phyloP scores from a whole-genome alignment of 495 filamentous ascomycete species.

The Niebla homalea region DNA sequence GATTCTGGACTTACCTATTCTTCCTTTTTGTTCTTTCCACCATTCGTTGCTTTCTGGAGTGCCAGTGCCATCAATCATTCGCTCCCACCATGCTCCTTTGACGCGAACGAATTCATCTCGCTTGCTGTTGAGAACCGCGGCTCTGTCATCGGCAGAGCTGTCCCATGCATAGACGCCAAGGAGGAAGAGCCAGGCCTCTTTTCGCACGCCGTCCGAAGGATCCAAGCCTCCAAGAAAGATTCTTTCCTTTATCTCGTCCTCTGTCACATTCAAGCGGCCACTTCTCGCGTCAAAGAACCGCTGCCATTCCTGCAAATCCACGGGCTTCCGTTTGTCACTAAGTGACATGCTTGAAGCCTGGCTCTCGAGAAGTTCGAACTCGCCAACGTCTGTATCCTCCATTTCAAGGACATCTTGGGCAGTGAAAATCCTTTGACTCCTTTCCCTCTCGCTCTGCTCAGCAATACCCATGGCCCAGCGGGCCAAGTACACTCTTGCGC shows the following conservation, averaged over 20 bases:
- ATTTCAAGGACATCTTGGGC: slow-evolving; percentile 84
- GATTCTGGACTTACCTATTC: slow-evolving; percentile 59
- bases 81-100: slow-evolving; percentile 94
- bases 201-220: slow-evolving; percentile 77
- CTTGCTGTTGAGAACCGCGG: slow-evolving; percentile 66
- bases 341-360: slow-evolving; percentile 58
- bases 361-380: slow-evolving; percentile 86
- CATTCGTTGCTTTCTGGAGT: slow-evolving; percentile 70
- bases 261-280: slow-evolving; percentile 61
- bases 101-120: slow-evolving; percentile 88
- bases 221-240: slow-evolving; percentile 92
- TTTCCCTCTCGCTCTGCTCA: slow-evolving; percentile 82
- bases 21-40: slow-evolving; percentile 87
- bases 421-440: slow-evolving; percentile 78
- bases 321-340: slow-evolving; percentile 58
- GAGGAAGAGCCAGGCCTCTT: slow-evolving; percentile 93
- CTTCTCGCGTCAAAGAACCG: slow-evolving; percentile 63
- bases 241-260: slow-evolving; percentile 87
- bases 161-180: slow-evolving; percentile 87
- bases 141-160: slow-evolving; percentile 66
- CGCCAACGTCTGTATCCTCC: slow-evolving; percentile 84
- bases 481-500: slow-evolving; percentile 82
- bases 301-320: slow-evolving; percentile 79
- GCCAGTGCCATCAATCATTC: slow-evolving; percentile 67
- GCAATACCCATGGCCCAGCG: slow-evolving; percentile 98